Conservation (phyloP, 2,329 filamentous ascomycete genomes). For the Bertia moriformis region DNA sequence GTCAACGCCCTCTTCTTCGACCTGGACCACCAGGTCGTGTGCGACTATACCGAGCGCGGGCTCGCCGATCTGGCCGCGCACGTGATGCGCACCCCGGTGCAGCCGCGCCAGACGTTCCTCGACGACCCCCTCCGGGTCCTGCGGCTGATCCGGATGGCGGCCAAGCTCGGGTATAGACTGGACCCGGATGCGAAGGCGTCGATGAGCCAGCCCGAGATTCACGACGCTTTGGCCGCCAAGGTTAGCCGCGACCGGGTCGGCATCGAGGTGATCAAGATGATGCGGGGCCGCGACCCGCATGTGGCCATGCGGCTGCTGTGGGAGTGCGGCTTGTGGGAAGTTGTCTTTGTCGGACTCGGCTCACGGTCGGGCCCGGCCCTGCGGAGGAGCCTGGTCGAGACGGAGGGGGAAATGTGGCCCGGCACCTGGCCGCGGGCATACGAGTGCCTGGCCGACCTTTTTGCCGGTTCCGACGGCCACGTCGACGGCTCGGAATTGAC, state of each 20-base stretch:
- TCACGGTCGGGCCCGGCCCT: background rate
- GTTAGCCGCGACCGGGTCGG: constrained; percentile 52
- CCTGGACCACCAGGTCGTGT: constrained; percentile 5
- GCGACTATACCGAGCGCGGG: constrained; percentile 8
- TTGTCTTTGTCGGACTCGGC: constrained; percentile 1
- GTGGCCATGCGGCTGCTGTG: constrained; percentile 1
- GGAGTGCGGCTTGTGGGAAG: constrained; percentile 1
- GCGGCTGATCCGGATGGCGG: background rate
- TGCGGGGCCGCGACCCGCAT: constrained; percentile 24
- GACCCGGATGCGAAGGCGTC: background rate
- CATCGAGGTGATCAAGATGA: constrained; percentile 51
- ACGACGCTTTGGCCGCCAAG: constrained; percentile 41
- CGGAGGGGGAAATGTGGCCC: background rate
- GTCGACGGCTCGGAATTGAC: background rate
- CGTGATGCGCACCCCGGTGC: constrained; percentile 9
- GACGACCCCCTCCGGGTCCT: constrained; percentile 9
- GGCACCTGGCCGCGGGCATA: background rate
- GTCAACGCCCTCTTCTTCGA: constrained; percentile 10
- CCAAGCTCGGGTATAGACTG: background rate
- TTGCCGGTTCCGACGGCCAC: background rate
- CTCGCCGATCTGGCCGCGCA: constrained; percentile 7
- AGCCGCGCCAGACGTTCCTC: constrained; percentile 8
- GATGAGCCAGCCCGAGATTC: constrained; percentile 6
- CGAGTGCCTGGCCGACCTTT: too few species aligned
- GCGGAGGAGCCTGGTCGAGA: background rate